Evolutionary conservation across 495 filamentous ascomycete genomes (phyloP), one percentile per base, ranked within the genome.

Genomic region (Penicillium samsonianum): DNA sequence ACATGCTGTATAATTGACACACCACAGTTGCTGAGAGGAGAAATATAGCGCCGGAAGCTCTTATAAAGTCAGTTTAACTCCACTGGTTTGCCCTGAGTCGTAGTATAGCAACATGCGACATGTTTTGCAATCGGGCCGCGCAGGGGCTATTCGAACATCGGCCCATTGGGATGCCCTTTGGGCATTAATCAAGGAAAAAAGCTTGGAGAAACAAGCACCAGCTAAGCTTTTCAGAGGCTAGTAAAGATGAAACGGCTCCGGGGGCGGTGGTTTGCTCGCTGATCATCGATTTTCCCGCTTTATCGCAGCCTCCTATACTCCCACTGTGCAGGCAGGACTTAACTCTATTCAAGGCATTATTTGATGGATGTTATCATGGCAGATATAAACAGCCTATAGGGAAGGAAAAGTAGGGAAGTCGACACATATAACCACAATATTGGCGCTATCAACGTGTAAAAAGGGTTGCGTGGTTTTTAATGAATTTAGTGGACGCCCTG

Each of bases 371-470:
- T 14, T 33, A 33, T 33, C 11, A 12, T 31, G 8, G 28, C 9
- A 9, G 28, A 30, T 30, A 30, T 30, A 30, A 30, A 31, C 10
- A 12, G 11, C 30, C 30, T 31, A 2, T 31, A 31, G 30, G 3
- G 11, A 31, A 14, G 40, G 30, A 1, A 9, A 31, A 14, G 40
- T 43, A 25, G 26, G 55, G 14, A 51, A 52, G 56, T 58, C 50
- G 23, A 33, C 40, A 31, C 41, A 76, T 31, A 31, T 31, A 31
- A 31, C 4, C 30, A 31, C 30, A 12, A 12, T 31, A 31, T 11
- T 3, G 23, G 23, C 23, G n/a, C n/a, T n/a, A n/a, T n/a, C n/a
- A n/a, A n/a, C n/a, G n/a, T n/a, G n/a, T n/a, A n/a, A n/a, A n/a
- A n/a, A n/a, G 23, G 23, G 4, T 25, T 25, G 23, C 30, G 1